A percentile compares a stretch with the other conserved stretches of the same genome.
Evolutionary conservation across 2,329 filamentous ascomycete genomes (phyloP).

Genomic region (Phaeosphaeria sp.): DNA sequence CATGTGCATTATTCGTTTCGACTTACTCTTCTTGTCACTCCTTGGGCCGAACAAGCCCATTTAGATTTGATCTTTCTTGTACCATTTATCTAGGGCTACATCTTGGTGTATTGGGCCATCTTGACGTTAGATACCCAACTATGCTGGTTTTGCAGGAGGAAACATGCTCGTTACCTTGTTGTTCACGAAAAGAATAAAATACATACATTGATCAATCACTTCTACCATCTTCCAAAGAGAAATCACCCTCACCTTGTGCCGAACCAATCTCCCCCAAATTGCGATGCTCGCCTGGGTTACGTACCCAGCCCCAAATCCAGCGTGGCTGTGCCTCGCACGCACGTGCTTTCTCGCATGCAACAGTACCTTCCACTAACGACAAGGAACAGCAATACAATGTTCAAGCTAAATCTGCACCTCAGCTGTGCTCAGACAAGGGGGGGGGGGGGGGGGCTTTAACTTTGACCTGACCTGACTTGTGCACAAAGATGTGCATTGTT

Average conservation of each 20-base stretch:
- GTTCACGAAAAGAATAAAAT: neutral
- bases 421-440: neutral
- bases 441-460: too few species aligned
- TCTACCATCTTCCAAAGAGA: neutral
- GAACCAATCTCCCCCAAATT: neutral
- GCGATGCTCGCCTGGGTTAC: neutral
- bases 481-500: neutral
- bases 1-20: constrained; percentile 7
- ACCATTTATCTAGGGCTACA: neutral
- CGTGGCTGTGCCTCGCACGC: constrained; percentile 1
- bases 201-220: neutral
- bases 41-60: constrained; percentile 7
- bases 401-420: neutral
- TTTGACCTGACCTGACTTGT: too few species aligned
- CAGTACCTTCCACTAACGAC: neutral
- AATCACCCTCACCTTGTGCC: too few species aligned
- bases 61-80: neutral
- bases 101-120: neutral
- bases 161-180: neutral
- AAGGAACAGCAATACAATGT: neutral
- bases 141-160: neutral
- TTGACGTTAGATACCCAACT: neutral
- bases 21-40: constrained; percentile 38
- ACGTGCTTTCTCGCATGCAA: neutral
- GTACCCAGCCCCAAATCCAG: neutral